Evolutionary conservation across 2,329 filamentous ascomycete genomes (phyloP).

Genomic region (Gremmenia infestans): DNA sequence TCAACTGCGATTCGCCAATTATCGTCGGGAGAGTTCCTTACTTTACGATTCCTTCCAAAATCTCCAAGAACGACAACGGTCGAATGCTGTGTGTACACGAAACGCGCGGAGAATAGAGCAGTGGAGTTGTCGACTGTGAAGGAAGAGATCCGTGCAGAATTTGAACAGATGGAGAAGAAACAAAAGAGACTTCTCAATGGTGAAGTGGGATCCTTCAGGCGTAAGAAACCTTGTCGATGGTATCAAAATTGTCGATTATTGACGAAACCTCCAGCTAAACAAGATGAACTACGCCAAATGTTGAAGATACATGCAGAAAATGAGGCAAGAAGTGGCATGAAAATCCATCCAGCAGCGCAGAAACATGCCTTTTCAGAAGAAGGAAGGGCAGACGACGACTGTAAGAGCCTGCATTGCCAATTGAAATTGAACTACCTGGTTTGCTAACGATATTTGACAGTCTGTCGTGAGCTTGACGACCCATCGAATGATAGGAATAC

Average conservation of each 20-base stretch:
- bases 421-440: slow-evolving; percentile 3
- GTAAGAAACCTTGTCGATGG: background rate
- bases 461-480: slow-evolving; percentile 15
- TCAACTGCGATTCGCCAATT: background rate
- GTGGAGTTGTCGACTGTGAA: background rate
- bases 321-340: slow-evolving; percentile 12
- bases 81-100: slow-evolving; percentile 4
- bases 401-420: slow-evolving; percentile 15
- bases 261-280: background rate
- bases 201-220: background rate
- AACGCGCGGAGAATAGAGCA: background rate
- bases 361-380: slow-evolving; percentile 15
- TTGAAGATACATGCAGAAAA: slow-evolving; percentile 17
- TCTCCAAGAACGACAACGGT: slow-evolving; percentile 4
- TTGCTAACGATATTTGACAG: slow-evolving; percentile 1
- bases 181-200: background rate
- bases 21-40: slow-evolving; percentile 1
- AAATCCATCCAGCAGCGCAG: slow-evolving; percentile 24
- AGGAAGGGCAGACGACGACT: slow-evolving; percentile 26
- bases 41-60: slow-evolving; percentile 3
- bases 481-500: background rate
- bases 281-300: slow-evolving; percentile 9
- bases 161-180: background rate
- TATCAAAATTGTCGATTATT: background rate
- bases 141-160: background rate